These are phyloP conservation scores for Curvularia spicifera DNA, from an alignment of 2,329 filamentous ascomycete species.

Conservation along the genomic window DNA sequence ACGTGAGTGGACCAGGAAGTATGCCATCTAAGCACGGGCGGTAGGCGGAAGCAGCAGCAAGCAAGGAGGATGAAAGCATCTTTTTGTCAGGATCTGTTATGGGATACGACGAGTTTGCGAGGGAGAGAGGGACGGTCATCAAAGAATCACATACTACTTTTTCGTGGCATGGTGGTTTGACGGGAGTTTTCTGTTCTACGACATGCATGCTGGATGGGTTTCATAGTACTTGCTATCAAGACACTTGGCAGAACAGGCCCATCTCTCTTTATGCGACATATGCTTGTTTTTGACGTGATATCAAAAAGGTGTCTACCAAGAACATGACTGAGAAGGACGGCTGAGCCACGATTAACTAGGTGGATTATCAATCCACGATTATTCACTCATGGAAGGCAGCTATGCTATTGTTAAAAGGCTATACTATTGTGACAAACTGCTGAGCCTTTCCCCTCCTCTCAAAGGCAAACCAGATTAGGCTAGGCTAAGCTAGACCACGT, in stretches of 20 bases:
- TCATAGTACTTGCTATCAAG: slow-evolving; percentile 44
- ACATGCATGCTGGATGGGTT: slow-evolving; percentile 41
- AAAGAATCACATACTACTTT: slow-evolving; percentile 28
- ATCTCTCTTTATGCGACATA: slow-evolving; percentile 14
- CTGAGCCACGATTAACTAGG: not conserved
- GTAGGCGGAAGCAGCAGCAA: not conserved
- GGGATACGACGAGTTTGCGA: slow-evolving; percentile 27
- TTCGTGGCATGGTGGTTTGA: slow-evolving; percentile 38
- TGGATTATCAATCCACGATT: not conserved
- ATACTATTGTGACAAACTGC: not conserved
- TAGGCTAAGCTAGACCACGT: not conserved
- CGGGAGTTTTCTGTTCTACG: slow-evolving; percentile 37
- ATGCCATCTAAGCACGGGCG: slow-evolving; percentile 74
- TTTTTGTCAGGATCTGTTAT: slow-evolving; percentile 37
- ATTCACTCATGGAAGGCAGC: not conserved
- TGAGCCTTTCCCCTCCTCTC: too few relatives aligned
- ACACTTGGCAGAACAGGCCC: slow-evolving; percentile 37
- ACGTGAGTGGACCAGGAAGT: slow-evolving; percentile 98
- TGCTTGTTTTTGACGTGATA: not conserved
- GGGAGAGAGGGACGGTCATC: slow-evolving; percentile 25
- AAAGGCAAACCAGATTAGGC: not conserved
- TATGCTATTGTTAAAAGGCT: not conserved
- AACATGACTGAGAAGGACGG: not conserved
- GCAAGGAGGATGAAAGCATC: slow-evolving; percentile 6
- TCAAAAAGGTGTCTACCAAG: not conserved